Evolutionary conservation across 108 stramenopile species (phyloP), one percentile per base, ranked within the genome.

Genomic region (Conticribra weissflogii): DNA sequence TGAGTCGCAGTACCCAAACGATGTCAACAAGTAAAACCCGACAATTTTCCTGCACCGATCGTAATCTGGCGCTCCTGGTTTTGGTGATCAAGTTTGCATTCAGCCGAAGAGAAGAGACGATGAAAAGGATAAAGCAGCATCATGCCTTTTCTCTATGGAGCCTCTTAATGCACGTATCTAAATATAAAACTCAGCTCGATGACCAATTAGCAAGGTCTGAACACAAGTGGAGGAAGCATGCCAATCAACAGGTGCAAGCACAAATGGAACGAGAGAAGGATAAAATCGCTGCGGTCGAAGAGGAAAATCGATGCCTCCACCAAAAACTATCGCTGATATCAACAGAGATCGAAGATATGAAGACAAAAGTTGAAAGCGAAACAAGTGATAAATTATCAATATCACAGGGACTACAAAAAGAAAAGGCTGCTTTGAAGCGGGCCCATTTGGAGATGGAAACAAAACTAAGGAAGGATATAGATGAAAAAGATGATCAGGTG

Each of bases 141-240:
- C 49, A 66, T 22, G 63, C 78, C 9, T 71, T 78, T 54, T 54
- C 30, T 59, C 69, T 47, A 17, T 78, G 78, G 78, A 54, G n/a
- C 19, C 24, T 60, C 48, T 64, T 36, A 18, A 52, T 30, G 18
- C 46, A 47, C 27, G 49, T 63, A 15, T 32, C 27, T 47, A 24
- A 23, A 27, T 36, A 48, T 22, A 5, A 22, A 30, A 23, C 30
- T 2, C 18, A 25, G 32, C 52, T 58, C 25, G 68, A 69, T 50
- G n/a, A 16, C 19, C 4, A 31, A 23, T 44, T 54, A 17, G 22
- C 24, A 17, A 56, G 71, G 54, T 76, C 55, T 3, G 63, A 78
- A 46, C 51, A 15, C 5, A 59, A 45, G 19, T 78, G 63, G 69
- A 28, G 34, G 22, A 28, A 23, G n/a, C n/a, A n/a, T n/a, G n/a